Evolutionary conservation across 2,329 filamentous ascomycete genomes (phyloP), one percentile per base, ranked within the genome.

Genomic region (Ophiostoma ips): DNA sequence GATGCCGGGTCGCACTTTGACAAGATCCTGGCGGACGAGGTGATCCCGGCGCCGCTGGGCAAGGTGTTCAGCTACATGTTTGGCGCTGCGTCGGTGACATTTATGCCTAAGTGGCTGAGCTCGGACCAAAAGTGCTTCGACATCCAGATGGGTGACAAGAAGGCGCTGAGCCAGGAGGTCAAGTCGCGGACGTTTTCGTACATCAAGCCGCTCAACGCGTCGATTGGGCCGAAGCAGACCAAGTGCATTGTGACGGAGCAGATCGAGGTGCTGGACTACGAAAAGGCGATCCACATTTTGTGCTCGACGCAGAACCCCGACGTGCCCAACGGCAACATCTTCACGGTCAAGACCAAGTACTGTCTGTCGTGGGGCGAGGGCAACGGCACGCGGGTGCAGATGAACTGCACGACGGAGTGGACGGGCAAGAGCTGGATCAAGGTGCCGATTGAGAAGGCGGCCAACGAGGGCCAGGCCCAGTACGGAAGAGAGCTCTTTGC

Each of bases 391-490:
- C 77, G 88, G 28, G 69, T 98, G 30, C 79, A 92, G 54, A 83
- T 90, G 68, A 95, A 83, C 57, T 95, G 87, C 63, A 83, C 81
- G 2, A 85, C 95, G 40, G 94, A 98, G 61, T 98, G 94, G 94
- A 83, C 83, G 3, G 89, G 89, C 58, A 98, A 96, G 73, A 95
- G 89, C 69, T 98, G 92, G 92, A 70, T 98, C 43, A 95, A 92
- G 70, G 88, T 85, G 55, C 86, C 92, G 2, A 98, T 98, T 58
- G 92, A 98, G 63, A 95, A 95, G 64, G 90, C 87, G 53, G 87
- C 89, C 40, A 89, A 84, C 55, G 89, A 95, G 50, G 92, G 92
- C 28, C 92, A 98, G 66, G 74, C 73, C 9, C 75, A 81, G 52
- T 95, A 94, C 62, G 85, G 84, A 55, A 89, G 83, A 57, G 84